Evolutionary conservation across 2,329 filamentous ascomycete species (phyloP), one percentile per base, ranked within the genome.

Genomic region (Fusarium zealandicum): DNA sequence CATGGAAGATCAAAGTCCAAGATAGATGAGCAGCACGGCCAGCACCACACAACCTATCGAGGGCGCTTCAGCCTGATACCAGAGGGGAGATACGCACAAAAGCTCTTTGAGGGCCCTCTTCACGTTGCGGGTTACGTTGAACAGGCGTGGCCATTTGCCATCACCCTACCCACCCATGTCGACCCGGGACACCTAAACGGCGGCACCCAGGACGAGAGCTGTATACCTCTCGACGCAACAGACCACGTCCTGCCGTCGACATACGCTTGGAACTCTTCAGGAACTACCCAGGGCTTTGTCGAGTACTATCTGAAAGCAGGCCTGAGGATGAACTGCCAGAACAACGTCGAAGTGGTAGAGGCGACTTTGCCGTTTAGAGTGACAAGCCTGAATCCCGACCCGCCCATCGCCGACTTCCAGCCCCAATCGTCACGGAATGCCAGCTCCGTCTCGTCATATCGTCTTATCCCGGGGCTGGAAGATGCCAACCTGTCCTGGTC

Each of bases 301-400:
- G 72, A 78, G 37, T 77, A 77, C 35, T 68, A 63, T 10, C 51
- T 78, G 2, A 51, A 71, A 27, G 73, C 73, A 0, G 53, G 58
- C 2, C 30, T 76, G 2, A 43, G n/a, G 5, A 59, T 57, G 32
- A 56, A 45, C 1, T 38, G 25, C 0, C 20, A 43, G 3, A 43
- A 27, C 1, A 18, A 10, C 2, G 36, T 8, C 4, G 39, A 62
- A 8, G 38, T n/a, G 1, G 8, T 38, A 1, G 30, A 52, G 4
- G 72, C 64, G 1, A 55, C 30, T 0, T 32, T 69, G 1, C 72
- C 71, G 0, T 13, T 75, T 8, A 54, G 12, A 3, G 16, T 73
- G 2, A 36, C 48, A 6, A 33, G 39, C 1, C 2, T 30, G 2
- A 54, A 51, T 1, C 51, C 52, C 0, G 27, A 63, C 0, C 38